Evolutionary conservation across 176 grass and related monocot species (phyloP), one percentile per base, ranked within the genome.

Genomic region (Pontederia paniculata): DNA sequence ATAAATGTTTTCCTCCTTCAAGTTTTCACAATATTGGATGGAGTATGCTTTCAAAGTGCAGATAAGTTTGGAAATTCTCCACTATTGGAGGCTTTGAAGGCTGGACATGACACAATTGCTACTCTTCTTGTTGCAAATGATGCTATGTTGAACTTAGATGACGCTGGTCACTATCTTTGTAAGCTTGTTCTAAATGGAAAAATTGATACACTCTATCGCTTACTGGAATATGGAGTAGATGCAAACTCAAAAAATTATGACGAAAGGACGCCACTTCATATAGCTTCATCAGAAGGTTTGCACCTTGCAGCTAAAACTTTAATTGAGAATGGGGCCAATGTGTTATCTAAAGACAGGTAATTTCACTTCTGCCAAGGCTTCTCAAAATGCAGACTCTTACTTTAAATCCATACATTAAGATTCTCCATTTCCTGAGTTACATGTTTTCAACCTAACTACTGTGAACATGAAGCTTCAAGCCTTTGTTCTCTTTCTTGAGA

Each of bases 231-330:
- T 16, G 91, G 91, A 23, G 20, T 84, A 41, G 77, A 86, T 55
- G 82, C 85, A 51, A 96, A 96, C 70, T 81, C 82, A 68, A 89
- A 70, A 68, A 96, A 86, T 66, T 96, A 89, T 43, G 79, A 86
- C 17, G 60, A 57, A 22, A 89, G 90, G 21, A 89, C 90, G 45
- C 82, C 90, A 37, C 79, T 96, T 55, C 85, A 96, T 45, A 43
- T 71, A 10, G 85, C 90, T 8, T 78, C 82, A 44, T 77, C 82
- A 11, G 79, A 89, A 59, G 90, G 90, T 20, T 65, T 96, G 66
- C 79, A 81, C 57, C 79, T 86, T 16, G 76, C 80, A 7, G 90
- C 85, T 25, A 31, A n/a, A 44, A 51, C 78, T 54, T 41, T 96
- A 16, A 70, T 96, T 28, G 76, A 86, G 49, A 83, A 63, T 8